Percentiles rank a stretch among this genome's conserved stretches.
These are phyloP conservation scores for Lathyrus sativus DNA, from an alignment of 306 rosid genomes.

Conservation along the genomic window DNA sequence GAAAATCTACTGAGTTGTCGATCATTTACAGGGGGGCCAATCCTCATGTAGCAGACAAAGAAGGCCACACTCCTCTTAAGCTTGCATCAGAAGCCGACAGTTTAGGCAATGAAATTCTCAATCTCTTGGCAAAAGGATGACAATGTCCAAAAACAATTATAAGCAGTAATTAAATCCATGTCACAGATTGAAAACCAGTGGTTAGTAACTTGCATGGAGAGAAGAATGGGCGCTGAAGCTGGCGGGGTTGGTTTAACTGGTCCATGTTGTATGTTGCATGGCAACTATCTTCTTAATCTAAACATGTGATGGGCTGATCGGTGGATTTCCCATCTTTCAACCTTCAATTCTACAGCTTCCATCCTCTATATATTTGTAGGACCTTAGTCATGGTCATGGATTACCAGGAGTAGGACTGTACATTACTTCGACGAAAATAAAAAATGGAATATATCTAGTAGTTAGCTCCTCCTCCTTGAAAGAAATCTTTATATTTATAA, in stretches of 20 bases:
- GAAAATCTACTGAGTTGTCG: slow-evolving; percentile 6
- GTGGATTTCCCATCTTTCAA: slow-evolving; percentile 28
- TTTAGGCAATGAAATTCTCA: slow-evolving; percentile 43
- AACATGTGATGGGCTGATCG: slow-evolving; percentile 24
- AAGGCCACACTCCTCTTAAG: slow-evolving; percentile 59
- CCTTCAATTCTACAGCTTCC: slow-evolving; percentile 36
- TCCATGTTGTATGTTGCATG: slow-evolving; percentile 28
- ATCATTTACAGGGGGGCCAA: slow-evolving; percentile 65
- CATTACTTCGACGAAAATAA: slow-evolving; percentile 5
- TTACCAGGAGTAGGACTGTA: slow-evolving; percentile 20
- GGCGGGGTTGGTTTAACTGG: slow-evolving; percentile 35
- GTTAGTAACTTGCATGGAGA: slow-evolving; percentile 21
- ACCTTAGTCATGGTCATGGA: slow-evolving; percentile 12
- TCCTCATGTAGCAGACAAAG: slow-evolving; percentile 49
- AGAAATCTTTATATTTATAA: background rate
- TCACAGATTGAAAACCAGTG: slow-evolving; percentile 28
- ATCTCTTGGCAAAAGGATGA: slow-evolving; percentile 53
- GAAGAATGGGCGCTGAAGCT: slow-evolving; percentile 26
- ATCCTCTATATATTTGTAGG: slow-evolving; percentile 30
- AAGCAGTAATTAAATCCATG: slow-evolving; percentile 23
- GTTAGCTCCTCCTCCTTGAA: slow-evolving; percentile 4
- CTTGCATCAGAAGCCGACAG: slow-evolving; percentile 52
- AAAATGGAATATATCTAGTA: background rate
- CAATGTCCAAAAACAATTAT: slow-evolving; percentile 24
- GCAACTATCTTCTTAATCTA: slow-evolving; percentile 19